These are phyloP conservation scores for Chiua sp. DNA, from an alignment of 1,284 basidiomycete genomes.

Conservation along the genomic window DNA sequence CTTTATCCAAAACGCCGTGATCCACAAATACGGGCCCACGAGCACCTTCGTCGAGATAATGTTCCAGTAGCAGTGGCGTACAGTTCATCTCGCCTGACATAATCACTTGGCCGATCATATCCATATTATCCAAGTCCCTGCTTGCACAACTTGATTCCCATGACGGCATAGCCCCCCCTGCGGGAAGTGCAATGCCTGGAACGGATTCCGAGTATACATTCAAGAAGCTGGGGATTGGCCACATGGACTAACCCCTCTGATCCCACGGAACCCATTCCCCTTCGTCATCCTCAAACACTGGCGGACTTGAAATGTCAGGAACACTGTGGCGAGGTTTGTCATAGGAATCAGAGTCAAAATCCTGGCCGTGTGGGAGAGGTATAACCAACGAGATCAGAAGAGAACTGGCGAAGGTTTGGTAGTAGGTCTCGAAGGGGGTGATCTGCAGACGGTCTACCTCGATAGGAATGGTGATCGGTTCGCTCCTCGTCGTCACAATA, in stretches of 20 bases:
- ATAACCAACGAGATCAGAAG: constrained; percentile 1
- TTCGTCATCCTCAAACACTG: constrained; percentile 20
- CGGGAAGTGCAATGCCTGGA: constrained; percentile 2
- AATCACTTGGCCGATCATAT: constrained; percentile 7
- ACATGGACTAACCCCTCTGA: no score
- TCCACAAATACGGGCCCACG: constrained; percentile 28
- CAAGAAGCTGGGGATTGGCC: no score
- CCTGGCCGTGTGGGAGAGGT: background rate
- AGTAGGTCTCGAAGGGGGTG: constrained; percentile 14
- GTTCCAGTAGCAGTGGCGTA: background rate
- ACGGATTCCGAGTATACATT: constrained; percentile 1
- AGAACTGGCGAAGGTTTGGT: constrained; percentile 8
- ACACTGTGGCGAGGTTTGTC: background rate
- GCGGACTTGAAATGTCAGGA: no score
- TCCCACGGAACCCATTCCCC: constrained; percentile 24
- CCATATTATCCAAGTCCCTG: background rate
- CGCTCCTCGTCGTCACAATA: constrained; percentile 12
- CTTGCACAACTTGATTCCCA: background rate
- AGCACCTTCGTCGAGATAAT: constrained; percentile 27
- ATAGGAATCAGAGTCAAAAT: background rate
- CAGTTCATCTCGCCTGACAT: background rate
- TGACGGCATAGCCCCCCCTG: background rate
- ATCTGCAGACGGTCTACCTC: background rate
- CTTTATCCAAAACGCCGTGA: background rate
- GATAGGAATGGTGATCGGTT: constrained; percentile 3